Evolutionary conservation across 306 rosid genomes (phyloP).

Genomic region (Citrullus amarus): DNA sequence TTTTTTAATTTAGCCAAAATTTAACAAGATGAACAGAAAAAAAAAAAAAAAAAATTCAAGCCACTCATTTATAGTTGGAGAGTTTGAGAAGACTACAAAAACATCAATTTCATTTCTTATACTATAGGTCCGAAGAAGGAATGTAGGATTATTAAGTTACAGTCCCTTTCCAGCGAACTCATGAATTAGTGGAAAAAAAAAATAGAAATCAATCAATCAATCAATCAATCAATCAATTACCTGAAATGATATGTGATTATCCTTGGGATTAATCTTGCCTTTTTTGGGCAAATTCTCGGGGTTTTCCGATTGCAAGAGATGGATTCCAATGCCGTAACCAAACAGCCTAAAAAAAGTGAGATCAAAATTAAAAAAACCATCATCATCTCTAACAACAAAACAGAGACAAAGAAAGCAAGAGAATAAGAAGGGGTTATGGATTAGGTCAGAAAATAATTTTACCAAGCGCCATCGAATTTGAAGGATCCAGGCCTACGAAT

Average conservation of each 20-base stretch:
- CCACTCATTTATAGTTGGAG: no score
- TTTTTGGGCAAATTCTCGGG: constrained; percentile 42
- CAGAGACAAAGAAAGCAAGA: background rate
- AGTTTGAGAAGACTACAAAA: no score
- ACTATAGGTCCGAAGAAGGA: no score
- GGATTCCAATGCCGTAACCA: constrained; percentile 83
- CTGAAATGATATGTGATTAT: constrained; percentile 89
- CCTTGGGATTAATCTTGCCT: constrained; percentile 74
- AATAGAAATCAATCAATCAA: no score
- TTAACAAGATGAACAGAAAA: no score
- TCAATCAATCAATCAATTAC: constrained; percentile 1
- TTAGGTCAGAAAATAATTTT: background rate
- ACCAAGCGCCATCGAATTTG: constrained; percentile 87
- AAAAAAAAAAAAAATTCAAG: no score
- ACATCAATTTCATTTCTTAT: no score
- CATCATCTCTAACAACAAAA: background rate
- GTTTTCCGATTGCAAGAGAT: constrained; percentile 55
- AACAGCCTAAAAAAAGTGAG: constrained; percentile 38
- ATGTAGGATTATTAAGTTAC: background rate
- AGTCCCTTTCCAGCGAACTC: background rate
- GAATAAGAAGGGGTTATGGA: background rate
- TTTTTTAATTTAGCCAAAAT: no score
- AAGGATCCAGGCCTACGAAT: constrained; percentile 86
- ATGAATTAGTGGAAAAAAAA: no score
- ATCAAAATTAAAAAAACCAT: background rate